Conservation (phyloP, 2,329 filamentous ascomycete species). For the Leptodontidium sp. region DNA sequence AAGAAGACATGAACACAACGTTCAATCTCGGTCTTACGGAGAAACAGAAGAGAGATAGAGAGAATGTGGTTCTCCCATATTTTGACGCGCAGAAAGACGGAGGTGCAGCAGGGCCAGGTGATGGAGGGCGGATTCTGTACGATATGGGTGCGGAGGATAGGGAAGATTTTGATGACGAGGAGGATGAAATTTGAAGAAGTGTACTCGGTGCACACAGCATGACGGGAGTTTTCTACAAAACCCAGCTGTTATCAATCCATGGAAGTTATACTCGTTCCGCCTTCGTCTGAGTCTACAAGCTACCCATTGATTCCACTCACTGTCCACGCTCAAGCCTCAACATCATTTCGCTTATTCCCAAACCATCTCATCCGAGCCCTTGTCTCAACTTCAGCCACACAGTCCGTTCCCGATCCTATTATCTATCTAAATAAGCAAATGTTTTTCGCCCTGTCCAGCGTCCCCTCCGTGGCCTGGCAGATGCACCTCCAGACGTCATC, state of each 20-base stretch:
- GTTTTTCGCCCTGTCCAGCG: not conserved
- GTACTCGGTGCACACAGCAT: not conserved
- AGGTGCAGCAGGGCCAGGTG: conserved; percentile 71
- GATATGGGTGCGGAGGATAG: conserved; percentile 97
- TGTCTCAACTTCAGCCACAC: not conserved
- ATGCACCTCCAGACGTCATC: not conserved
- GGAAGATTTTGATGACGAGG: conserved; percentile 95
- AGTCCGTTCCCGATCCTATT: not conserved
- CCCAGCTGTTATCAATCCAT: not conserved
- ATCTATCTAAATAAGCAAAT: not conserved
- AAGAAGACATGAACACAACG: conserved; percentile 71
- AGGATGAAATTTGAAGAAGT: conserved; percentile 54
- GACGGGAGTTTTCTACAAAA: not conserved
- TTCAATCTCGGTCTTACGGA: conserved; percentile 90
- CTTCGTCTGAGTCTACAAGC: not conserved
- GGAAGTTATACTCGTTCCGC: not conserved
- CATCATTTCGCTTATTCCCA: not conserved
- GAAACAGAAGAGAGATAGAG: conserved; percentile 85
- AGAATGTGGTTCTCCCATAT: conserved; percentile 91
- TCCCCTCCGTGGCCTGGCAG: not conserved
- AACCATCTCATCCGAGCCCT: not conserved
- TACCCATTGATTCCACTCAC: not conserved
- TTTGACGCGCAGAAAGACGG: conserved; percentile 92
- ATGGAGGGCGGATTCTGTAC: conserved; percentile 93
- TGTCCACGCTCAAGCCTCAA: not conserved